Percentiles rank a stretch among this genome's conserved stretches.
These are phyloP conservation scores for Spinacia oleracea DNA, from an alignment of 179 eudicot species.

Conservation along the genomic window DNA sequence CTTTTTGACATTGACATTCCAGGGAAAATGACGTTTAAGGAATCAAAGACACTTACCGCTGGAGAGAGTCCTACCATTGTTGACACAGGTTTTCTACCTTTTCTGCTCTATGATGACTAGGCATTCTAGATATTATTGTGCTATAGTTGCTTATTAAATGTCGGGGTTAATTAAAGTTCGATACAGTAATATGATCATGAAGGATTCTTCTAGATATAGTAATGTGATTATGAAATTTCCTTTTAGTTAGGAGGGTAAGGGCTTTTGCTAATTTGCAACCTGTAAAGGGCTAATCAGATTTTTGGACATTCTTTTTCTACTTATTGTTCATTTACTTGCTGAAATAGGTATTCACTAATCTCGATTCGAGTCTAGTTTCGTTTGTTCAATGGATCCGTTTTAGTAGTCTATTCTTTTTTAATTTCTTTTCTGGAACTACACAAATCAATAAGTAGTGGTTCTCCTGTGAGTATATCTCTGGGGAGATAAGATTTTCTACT, in stretches of 20 bases:
- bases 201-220: background rate
- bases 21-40: constrained; percentile 53
- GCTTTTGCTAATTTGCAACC: background rate
- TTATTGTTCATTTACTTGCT: background rate
- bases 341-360: background rate
- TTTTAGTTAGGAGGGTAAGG: no score
- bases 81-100: constrained; percentile 50
- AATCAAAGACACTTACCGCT: constrained; percentile 54
- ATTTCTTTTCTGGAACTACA: background rate
- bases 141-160: background rate
- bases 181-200: background rate
- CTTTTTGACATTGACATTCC: constrained; percentile 64
- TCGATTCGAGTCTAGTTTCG: background rate
- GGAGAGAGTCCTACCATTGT: constrained; percentile 59
- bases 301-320: background rate
- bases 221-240: background rate
- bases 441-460: background rate
- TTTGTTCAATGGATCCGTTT: background rate
- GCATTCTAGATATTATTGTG: background rate
- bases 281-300: no score
- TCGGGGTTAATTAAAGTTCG: no score
- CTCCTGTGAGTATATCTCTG: background rate
- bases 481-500: background rate
- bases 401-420: background rate
- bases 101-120: background rate